These are phyloP conservation scores for Nitzschia sp. DNA, from an alignment of 108 stramenopile species.

Conservation along the genomic window DNA sequence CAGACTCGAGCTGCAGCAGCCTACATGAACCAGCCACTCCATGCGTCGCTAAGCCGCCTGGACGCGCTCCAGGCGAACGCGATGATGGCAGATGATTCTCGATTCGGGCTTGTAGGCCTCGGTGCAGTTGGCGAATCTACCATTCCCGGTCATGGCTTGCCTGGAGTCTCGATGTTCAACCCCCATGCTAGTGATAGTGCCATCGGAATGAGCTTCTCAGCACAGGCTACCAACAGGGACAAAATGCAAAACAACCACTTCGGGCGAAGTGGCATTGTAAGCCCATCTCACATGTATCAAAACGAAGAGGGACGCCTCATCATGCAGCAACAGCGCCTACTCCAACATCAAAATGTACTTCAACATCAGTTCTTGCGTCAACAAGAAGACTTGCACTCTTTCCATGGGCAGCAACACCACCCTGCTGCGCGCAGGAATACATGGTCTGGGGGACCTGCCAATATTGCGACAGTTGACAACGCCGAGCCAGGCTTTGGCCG, in stretches of 20 bases:
- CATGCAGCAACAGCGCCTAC: constrained; percentile 4
- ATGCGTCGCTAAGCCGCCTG: constrained; percentile 10
- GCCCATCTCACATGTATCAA: neutral
- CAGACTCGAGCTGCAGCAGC: no score
- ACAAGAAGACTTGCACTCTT: neutral
- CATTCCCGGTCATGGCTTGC: neutral
- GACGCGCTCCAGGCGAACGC: constrained; percentile 1
- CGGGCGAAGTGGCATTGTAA: neutral
- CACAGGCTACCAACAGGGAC: no score
- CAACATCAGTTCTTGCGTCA: neutral
- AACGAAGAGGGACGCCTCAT: constrained; percentile 5
- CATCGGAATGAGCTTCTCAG: neutral
- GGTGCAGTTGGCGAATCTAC: no score
- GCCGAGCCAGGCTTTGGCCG: neutral
- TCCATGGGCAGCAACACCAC: neutral
- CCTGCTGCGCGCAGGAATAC: constrained; percentile 4
- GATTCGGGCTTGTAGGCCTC: no score
- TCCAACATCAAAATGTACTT: no score
- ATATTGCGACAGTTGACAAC: neutral
- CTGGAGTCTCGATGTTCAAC: neutral
- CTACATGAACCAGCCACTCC: constrained; percentile 8
- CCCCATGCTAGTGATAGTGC: neutral
- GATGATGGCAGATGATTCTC: no score
- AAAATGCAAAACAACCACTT: no score
- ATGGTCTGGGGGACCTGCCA: constrained; percentile 13